phyloP scores from a whole-genome alignment of 2,329 filamentous ascomycete genomes.

The Aspergillus hortae region DNA sequence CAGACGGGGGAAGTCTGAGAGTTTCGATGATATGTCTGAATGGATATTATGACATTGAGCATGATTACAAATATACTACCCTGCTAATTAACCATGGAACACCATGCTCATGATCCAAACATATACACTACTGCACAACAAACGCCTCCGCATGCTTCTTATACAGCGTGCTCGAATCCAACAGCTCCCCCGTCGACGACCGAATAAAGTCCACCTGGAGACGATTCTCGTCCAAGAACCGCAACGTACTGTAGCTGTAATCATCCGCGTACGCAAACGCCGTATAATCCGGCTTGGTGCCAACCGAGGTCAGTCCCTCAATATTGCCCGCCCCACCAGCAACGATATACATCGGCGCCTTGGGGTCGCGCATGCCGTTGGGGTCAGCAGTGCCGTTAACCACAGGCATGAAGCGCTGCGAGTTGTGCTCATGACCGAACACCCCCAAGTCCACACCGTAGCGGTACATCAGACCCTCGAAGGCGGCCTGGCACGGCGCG shows the following conservation, averaged over 20 bases:
- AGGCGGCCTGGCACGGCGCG: conserved; percentile 48
- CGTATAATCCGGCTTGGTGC: conserved; percentile 42
- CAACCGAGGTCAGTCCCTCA: conserved; percentile 48
- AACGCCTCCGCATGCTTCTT: conserved; percentile 49
- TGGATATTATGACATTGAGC: no score
- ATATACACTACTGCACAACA: conserved; percentile 45
- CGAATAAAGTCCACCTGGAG: conserved; percentile 51
- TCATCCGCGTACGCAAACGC: conserved; percentile 36
- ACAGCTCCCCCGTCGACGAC: conserved; percentile 46
- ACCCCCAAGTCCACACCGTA: conserved; percentile 57
- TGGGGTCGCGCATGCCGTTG: conserved; percentile 48
- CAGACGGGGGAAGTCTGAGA: neutral
- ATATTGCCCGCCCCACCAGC: conserved; percentile 57
- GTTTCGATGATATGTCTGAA: neutral
- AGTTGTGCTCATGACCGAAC: conserved; percentile 59
- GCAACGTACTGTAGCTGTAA: conserved; percentile 51
- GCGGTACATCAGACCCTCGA: conserved; percentile 53
- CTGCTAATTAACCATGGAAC: neutral
- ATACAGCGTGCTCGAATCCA: conserved; percentile 49
- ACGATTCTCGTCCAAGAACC: conserved; percentile 44
- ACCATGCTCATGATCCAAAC: no score
- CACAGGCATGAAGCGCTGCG: conserved; percentile 48
- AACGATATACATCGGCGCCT: conserved; percentile 55
- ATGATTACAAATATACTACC: no score
- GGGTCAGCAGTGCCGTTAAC: conserved; percentile 38